A percentile compares a stretch with the other conserved stretches of the same genome.
phyloP scores from a whole-genome alignment of 768 basidiomycete genomes.

The Tricholoma sp. region DNA sequence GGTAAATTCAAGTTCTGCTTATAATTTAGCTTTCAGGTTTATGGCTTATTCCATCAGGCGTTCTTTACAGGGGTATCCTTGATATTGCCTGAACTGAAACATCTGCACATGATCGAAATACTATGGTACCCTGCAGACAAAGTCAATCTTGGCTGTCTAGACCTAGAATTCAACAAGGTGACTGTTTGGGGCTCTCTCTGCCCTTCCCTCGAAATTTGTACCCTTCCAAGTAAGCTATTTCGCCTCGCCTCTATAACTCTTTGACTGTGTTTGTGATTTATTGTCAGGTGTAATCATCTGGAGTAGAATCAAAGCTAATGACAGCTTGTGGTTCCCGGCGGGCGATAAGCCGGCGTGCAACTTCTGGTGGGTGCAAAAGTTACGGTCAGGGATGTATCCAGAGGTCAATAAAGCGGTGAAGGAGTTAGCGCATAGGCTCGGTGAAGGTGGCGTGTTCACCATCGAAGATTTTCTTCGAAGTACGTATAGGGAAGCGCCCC shows the following conservation, averaged over 20 bases:
- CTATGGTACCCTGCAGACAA: neutral
- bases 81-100: neutral
- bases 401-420: neutral
- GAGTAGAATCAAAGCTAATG: neutral
- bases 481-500: neutral
- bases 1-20: neutral
- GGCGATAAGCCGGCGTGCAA: neutral
- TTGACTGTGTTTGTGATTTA: neutral
- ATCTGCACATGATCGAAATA: neutral
- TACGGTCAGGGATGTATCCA: neutral
- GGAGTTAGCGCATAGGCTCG: neutral
- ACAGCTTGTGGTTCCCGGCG: neutral
- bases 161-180: neutral
- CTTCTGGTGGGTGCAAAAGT: neutral
- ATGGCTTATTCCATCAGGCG: neutral
- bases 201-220: neutral
- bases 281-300: neutral
- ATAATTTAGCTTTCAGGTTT: neutral
- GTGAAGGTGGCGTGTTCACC: neutral
- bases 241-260: neutral
- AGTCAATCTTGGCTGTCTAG: neutral
- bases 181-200: neutral
- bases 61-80: neutral
- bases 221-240: neutral
- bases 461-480: neutral